Conservation (phyloP, 176 grass and related monocot species). For the Ensete ventricosum region DNA sequence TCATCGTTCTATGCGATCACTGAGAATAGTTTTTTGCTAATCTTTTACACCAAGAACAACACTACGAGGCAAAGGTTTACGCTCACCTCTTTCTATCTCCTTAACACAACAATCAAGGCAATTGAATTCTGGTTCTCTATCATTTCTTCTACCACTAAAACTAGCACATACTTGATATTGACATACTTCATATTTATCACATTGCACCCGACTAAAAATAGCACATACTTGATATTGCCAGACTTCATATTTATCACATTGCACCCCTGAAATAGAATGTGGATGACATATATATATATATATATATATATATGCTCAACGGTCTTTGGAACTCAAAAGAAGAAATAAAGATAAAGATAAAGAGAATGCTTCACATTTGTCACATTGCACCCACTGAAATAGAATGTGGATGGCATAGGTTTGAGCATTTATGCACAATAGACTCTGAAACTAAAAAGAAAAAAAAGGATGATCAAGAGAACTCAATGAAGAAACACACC, state of each 20-base stretch:
- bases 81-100: slow-evolving; percentile 67
- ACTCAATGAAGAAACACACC: slow-evolving; percentile 38
- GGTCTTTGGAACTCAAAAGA: neutral
- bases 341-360: neutral
- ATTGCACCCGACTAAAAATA: slow-evolving; percentile 96
- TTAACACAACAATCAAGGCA: slow-evolving; percentile 88
- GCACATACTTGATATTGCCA: slow-evolving; percentile 99
- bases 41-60: slow-evolving; percentile 97
- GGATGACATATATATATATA: neutral
- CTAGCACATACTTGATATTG: slow-evolving; percentile 97
- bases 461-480: neutral
- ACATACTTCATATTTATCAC: slow-evolving; percentile 98
- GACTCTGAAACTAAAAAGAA: too few species aligned
- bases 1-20: slow-evolving; percentile 88
- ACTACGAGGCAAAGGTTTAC: slow-evolving; percentile 88
- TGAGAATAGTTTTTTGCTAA: slow-evolving; percentile 76
- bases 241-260: slow-evolving; percentile 97
- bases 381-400: slow-evolving; percentile 91
- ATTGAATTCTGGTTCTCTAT: slow-evolving; percentile 89
- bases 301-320: neutral
- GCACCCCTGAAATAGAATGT: slow-evolving; percentile 59
- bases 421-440: too few species aligned
- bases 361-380: slow-evolving; percentile 63
- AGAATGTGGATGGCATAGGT: neutral
- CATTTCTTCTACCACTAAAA: slow-evolving; percentile 93